Percentiles rank a stretch among this genome's conserved stretches.
Evolutionary conservation across 331 rosid species (phyloP).

Genomic region (Telfairia occidentalis): DNA sequence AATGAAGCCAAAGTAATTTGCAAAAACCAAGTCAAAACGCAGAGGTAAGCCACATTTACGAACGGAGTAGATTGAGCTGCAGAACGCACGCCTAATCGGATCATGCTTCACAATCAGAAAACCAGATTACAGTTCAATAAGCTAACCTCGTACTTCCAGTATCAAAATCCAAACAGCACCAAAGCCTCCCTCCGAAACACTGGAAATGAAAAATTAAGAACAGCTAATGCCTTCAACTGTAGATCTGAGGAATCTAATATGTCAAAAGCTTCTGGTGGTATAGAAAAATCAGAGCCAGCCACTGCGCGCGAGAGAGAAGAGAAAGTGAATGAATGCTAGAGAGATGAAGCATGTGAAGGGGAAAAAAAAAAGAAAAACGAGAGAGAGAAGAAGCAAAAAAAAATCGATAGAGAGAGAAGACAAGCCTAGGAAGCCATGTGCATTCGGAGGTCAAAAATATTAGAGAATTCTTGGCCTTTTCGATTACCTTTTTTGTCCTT

Average conservation of each 20-base stretch:
- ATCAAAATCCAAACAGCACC: conserved; percentile 17
- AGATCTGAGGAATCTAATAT: conserved; percentile 74
- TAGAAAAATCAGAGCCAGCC: conserved; percentile 28
- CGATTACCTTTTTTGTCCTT: conserved; percentile 11
- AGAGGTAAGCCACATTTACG: conserved; percentile 9
- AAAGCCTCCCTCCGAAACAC: background rate
- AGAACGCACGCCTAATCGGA: background rate
- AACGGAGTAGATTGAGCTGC: conserved; percentile 12
- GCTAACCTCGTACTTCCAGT: conserved; percentile 26
- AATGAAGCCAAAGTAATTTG: conserved; percentile 21
- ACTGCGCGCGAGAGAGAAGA: conserved; percentile 24
- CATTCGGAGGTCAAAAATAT: conserved; percentile 59
- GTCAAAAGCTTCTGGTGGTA: conserved; percentile 48
- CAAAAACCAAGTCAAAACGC: conserved; percentile 4
- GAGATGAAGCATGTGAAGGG: conserved; percentile 47
- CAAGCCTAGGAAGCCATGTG: conserved; percentile 86
- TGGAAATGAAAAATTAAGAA: conserved; percentile 30
- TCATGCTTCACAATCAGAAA: conserved; percentile 13
- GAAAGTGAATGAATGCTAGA: conserved; percentile 9
- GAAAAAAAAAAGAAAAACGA: conserved; percentile 28
- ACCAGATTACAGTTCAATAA: conserved; percentile 4
- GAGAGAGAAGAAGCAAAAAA: conserved; percentile 18
- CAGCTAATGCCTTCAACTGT: conserved; percentile 28
- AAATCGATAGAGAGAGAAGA: conserved; percentile 28
- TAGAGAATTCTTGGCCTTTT: conserved; percentile 35